Base-by-base conservation (phyloP, 164 flowering plant genomes). In the Echeveria elegans region DNA sequence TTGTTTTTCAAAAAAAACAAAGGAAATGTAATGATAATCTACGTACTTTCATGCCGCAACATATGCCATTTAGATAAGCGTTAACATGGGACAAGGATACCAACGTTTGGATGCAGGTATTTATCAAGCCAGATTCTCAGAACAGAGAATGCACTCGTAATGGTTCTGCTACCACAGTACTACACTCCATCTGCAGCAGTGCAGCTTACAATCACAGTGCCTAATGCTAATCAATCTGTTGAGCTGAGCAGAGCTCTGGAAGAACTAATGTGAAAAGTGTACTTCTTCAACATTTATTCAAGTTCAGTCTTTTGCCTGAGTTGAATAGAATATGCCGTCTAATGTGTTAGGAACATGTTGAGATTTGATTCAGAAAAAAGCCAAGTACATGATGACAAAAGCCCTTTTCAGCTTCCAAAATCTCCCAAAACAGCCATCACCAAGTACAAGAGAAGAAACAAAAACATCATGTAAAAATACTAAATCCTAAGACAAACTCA, bases 311-410 rank as follows among this genome's bases (percentile, higher is more conserved):
- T 43, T 43, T 34, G 7, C 18, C 14, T 9, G 14, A 14, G 16
- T 11, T 43, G 18, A 14, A 43, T 16, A 43, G 19, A 43, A 12
- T 15, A 12, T 14, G 2, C 15, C 47, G 1, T 1, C 10, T 11
- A 56, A 56, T 26, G 61, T 56, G 14, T 56, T 10, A 56, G 31
- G 61, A 28, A 56, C 32, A 56, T 56, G 61, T 0, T 26, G 61
- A 56, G 32, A 56, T 56, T 56, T 56, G 32, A 28, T 56, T 56
- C 61, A 56, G 61, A 43, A 28, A 56, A 56, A 56, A 56, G 32
- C 61, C 61, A 56, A 28, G 61, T 56, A 56, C 19, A 56, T 26
- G 19, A 56, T 26, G 61, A 56, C 61, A 56, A 56, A 56, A 29
- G 15, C 61, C 18, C 32, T 56, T 28, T 56, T 14, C 61, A 56